Evolutionary conservation across 108 stramenopile species (phyloP).

Genomic region (Cylindrotheca closterium): DNA sequence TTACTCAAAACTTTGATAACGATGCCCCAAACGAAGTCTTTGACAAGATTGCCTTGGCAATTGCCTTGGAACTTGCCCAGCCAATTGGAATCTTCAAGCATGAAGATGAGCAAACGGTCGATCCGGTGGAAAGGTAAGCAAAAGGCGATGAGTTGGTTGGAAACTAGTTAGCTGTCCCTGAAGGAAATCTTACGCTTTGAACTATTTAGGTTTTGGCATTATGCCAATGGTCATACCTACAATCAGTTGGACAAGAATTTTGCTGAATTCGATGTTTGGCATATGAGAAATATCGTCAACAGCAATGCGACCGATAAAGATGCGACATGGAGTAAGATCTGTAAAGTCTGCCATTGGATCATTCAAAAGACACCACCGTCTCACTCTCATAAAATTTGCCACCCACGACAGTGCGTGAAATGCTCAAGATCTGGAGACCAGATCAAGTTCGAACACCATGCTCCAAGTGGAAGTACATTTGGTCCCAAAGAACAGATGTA

Average conservation of each 20-base stretch:
- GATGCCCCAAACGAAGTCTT: background rate
- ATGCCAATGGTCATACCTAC: conserved; percentile 32
- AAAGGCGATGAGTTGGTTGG: no score
- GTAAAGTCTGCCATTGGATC: no score
- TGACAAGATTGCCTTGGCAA: conserved; percentile 23
- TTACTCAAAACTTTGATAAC: background rate
- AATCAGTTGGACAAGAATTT: conserved; percentile 43
- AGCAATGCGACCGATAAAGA: conserved; percentile 42
- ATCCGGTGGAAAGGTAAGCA: conserved; percentile 54
- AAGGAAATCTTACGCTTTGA: no score
- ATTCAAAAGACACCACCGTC: no score
- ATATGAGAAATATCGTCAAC: conserved; percentile 38
- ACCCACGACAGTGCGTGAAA: no score
- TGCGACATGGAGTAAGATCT: conserved; percentile 43
- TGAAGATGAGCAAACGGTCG: conserved; percentile 21
- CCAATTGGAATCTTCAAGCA: conserved; percentile 25
- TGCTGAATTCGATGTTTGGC: conserved; percentile 34
- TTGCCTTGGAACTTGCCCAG: conserved; percentile 22
- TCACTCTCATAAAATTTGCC: no score
- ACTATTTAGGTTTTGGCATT: conserved; percentile 48
- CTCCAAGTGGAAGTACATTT: conserved; percentile 32
- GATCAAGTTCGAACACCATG: conserved; percentile 23
- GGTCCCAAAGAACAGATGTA: conserved; percentile 45
- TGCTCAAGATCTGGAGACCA: conserved; percentile 44
- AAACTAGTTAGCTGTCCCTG: no score